Conservation (phyloP, 768 basidiomycete genomes). For the Tricholoma sp. region DNA sequence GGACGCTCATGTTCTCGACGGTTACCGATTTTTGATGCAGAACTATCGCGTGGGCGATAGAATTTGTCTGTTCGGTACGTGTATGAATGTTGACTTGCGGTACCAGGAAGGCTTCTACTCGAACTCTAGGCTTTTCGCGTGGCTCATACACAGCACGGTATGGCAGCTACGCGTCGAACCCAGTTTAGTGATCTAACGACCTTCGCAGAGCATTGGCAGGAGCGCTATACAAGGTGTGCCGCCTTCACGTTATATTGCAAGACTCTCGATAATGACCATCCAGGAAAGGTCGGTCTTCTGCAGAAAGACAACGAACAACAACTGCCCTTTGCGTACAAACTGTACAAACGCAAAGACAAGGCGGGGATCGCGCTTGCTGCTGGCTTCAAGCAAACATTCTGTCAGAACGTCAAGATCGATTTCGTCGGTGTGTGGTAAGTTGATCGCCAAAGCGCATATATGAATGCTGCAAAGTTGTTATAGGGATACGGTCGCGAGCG, state of each 20-base stretch:
- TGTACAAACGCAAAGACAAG: conserved; percentile 53
- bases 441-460: not conserved
- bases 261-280: not conserved
- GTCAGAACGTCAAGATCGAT: conserved; percentile 61
- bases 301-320: conserved; percentile 65
- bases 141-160: conserved; percentile 41
- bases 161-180: not conserved
- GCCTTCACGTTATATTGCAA: not conserved
- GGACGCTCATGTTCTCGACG: conserved; percentile 65
- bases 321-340: conserved; percentile 68
- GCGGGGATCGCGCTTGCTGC: conserved; percentile 41
- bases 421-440: conserved; percentile 77
- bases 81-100: conserved; percentile 6
- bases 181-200: not conserved
- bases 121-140: conserved; percentile 66
- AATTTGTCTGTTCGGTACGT: conserved; percentile 66
- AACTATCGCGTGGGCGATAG: conserved; percentile 71
- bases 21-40: conserved; percentile 76
- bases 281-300: conserved; percentile 63
- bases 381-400: conserved; percentile 73
- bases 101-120: not conserved
- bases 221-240: conserved; percentile 59
- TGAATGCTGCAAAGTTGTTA: not conserved
- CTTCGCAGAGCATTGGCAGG: conserved; percentile 66
- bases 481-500: conserved; percentile 80